phyloP scores from a whole-genome alignment of 2,329 filamentous ascomycete species.

The Lasiodiplodia gonubiensis region DNA sequence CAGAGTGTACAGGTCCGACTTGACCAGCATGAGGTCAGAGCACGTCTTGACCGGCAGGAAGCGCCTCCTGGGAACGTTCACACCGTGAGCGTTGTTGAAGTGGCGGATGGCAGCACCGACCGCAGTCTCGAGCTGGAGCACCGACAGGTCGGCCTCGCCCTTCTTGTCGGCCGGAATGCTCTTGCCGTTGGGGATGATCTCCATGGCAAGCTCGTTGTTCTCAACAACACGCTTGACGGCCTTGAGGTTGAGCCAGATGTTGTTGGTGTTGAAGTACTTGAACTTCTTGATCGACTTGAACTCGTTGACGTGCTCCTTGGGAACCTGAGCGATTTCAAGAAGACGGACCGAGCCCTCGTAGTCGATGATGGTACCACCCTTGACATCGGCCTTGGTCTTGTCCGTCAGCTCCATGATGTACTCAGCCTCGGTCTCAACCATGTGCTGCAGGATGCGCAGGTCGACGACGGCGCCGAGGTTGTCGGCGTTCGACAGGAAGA shows the following conservation, averaged over 20 bases:
- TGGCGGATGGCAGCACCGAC: constrained; percentile 98
- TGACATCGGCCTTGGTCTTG: constrained; percentile 99
- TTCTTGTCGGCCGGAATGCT: constrained; percentile 99
- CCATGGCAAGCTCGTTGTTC: constrained; percentile 97
- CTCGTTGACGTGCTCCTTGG: constrained; percentile 99
- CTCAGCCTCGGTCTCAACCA: constrained; percentile 95
- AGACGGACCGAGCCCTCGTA: constrained; percentile 97
- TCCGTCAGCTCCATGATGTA: constrained; percentile 99
- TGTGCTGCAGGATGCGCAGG: constrained; percentile 97
- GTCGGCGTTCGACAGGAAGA: constrained; percentile 99
- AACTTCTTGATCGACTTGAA: constrained; percentile 99
- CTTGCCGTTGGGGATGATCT: constrained; percentile 99
- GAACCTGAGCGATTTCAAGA: constrained; percentile 97
- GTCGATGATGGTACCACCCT: constrained; percentile 99
- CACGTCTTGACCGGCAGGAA: constrained; percentile 99
- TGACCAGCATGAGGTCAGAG: constrained; percentile 99
- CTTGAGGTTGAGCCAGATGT: constrained; percentile 99
- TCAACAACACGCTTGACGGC: constrained; percentile 99
- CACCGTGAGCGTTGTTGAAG: constrained; percentile 97
- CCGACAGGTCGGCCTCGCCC: constrained; percentile 96
- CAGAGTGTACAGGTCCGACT: constrained; percentile 97
- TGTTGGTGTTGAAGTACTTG: constrained; percentile 99
- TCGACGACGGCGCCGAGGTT: constrained; percentile 98
- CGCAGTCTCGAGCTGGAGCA: constrained; percentile 97
- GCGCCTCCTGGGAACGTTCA: constrained; percentile 95